Percentiles rank a stretch among this genome's conserved stretches.
Evolutionary conservation across 495 filamentous ascomycete genomes (phyloP).

Genomic region (Trichocladium antarcticum): DNA sequence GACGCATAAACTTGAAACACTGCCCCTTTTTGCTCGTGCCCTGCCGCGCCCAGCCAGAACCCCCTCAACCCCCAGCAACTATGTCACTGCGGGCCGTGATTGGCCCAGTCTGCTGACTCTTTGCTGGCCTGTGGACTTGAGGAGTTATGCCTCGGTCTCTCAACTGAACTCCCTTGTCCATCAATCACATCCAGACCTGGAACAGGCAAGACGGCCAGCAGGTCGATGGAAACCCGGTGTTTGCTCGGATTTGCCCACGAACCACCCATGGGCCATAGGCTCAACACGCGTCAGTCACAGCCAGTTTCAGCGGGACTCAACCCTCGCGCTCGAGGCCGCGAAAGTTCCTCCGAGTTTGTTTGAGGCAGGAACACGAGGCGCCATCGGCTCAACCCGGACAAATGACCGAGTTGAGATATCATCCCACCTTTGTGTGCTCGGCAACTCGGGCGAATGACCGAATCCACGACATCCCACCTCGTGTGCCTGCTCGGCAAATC

Average conservation of each 20-base stretch:
- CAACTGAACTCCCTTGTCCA: background rate
- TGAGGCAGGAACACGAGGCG: background rate
- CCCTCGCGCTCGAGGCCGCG: background rate
- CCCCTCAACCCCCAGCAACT: background rate
- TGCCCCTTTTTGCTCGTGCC: slow-evolving; percentile 13
- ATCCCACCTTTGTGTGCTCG: background rate
- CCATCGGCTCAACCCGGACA: background rate
- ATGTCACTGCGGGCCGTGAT: slow-evolving; percentile 3
- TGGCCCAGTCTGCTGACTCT: slow-evolving; percentile 5
- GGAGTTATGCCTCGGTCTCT: slow-evolving; percentile 3
- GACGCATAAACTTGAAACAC: slow-evolving; percentile 19
- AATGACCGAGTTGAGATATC: background rate
- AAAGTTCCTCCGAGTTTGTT: background rate
- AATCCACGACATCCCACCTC: background rate
- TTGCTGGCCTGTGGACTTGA: background rate
- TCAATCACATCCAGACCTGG: slow-evolving; percentile 1
- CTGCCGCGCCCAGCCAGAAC: background rate
- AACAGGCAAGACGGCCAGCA: background rate
- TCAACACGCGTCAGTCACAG: too few species aligned
- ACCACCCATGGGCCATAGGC: too few species aligned
- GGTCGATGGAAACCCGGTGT: slow-evolving; percentile 7
- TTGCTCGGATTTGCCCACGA: background rate
- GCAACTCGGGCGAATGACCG: background rate
- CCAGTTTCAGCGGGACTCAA: too few species aligned
- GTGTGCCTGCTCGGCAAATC: background rate